Base-by-base conservation (phyloP, 2,329 filamentous ascomycete species). In the Epichloe typhina region DNA sequence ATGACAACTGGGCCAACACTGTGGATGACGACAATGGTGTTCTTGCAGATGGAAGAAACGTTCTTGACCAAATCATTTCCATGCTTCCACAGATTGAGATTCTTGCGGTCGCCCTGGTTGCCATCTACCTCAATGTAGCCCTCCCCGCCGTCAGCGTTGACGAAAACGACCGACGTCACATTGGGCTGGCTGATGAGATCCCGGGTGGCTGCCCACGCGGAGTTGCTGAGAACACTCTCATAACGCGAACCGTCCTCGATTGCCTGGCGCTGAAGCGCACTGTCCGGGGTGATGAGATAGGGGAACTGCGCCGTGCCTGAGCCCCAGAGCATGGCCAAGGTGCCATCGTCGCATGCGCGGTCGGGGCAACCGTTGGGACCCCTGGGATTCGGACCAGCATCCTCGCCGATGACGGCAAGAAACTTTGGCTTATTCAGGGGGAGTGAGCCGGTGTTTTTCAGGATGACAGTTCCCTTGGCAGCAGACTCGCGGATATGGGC, bases 1-100 rank as follows among this genome's bases (percentile, higher is more conserved):
- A 96, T 68, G 1, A 94, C 70, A 4, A 94, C 86, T 1, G 90
- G 81, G 0, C 89, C 89, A 3, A 83, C 79, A 1, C 86, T 88
- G 71, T 97, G 91, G 53, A 97, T 84, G 52, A 96, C 80, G 15
- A 97, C 87, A 53, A 97, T 85, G 12, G 89, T 95, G 75, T 96
- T 95, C 70, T 84, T 82, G 73, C 84, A 90, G 55, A 81, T 64
- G 7, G 81, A 74, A 1, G 88, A 82, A 11, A 95, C 87, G 46
- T 85, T 88, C 67, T 85, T 77, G 68, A 97, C 86, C 50, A 97
- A 70, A 0, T 77, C 74, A 49, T 97, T 88, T 40, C 88, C 90
- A 52, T 82, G 77, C 53, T 83, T 75, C 91, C 91, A 97, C 0
- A 95, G 73, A 0, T 89, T 95, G 38, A 98, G 74, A 69, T 98